phyloP scores from a whole-genome alignment of 2,329 filamentous ascomycete genomes.

The Penicillium paneum region DNA sequence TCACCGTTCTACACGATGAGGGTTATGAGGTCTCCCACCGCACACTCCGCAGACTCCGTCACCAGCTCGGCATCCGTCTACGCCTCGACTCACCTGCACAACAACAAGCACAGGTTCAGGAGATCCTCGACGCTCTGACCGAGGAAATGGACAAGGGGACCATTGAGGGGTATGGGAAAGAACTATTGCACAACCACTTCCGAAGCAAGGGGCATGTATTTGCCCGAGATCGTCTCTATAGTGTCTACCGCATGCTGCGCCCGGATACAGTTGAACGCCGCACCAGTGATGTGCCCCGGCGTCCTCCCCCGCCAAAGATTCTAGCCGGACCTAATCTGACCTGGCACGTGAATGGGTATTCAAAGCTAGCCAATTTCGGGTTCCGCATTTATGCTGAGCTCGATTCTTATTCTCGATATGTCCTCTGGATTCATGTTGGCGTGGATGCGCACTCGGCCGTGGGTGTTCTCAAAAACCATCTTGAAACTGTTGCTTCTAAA shows the following conservation, averaged over 20 bases:
- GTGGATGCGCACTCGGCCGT: conserved; percentile 12
- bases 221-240: conserved; percentile 15
- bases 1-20: conserved; percentile 12
- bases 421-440: conserved; percentile 21
- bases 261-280: conserved; percentile 7
- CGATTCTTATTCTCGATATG: conserved; percentile 21
- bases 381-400: conserved; percentile 25
- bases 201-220: conserved; percentile 12
- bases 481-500: conserved; percentile 5
- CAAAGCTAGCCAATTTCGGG: conserved; percentile 18
- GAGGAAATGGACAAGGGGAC: conserved; percentile 10
- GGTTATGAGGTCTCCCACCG: conserved; percentile 8
- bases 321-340: conserved; percentile 19
- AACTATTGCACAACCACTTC: conserved; percentile 13
- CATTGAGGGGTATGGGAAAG: conserved; percentile 14
- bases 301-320: conserved; percentile 9
- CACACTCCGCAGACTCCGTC: conserved; percentile 7
- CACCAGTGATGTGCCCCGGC: conserved; percentile 7
- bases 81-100: conserved; percentile 5
- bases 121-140: conserved; percentile 4
- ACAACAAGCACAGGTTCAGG: conserved; percentile 8
- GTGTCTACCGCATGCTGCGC: conserved; percentile 8
- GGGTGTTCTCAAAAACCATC: conserved; percentile 19
- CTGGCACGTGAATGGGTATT: conserved; percentile 21
- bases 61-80: conserved; percentile 6